Percentiles rank a stretch among this genome's conserved stretches.
These are phyloP conservation scores for Trichoderma simmonsii DNA, from an alignment of 2,329 filamentous ascomycete genomes.

Conservation along the genomic window DNA sequence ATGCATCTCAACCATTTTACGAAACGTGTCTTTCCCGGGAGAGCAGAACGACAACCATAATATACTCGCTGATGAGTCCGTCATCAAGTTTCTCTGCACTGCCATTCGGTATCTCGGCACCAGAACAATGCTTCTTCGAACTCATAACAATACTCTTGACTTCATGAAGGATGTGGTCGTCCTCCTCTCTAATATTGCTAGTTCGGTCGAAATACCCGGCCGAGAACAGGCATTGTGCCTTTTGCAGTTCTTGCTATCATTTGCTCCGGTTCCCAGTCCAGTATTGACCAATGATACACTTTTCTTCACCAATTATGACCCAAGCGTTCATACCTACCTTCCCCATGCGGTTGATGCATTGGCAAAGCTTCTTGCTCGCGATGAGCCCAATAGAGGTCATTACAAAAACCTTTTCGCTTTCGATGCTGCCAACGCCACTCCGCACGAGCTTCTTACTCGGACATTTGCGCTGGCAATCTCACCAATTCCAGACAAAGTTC, in stretches of 20 bases:
- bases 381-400: slow-evolving; percentile 85
- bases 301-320: slow-evolving; percentile 78
- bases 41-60: slow-evolving; percentile 62
- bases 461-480: slow-evolving; percentile 85
- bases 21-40: slow-evolving; percentile 84
- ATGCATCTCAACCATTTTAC: slow-evolving; percentile 86
- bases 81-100: slow-evolving; percentile 80
- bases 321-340: slow-evolving; percentile 78
- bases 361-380: slow-evolving; percentile 85
- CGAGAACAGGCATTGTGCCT: slow-evolving; percentile 85
- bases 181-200: slow-evolving; percentile 83
- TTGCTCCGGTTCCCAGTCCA: slow-evolving; percentile 76
- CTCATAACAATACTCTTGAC: slow-evolving; percentile 80
- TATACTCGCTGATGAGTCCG: slow-evolving; percentile 68
- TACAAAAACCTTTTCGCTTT: slow-evolving; percentile 79
- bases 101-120: slow-evolving; percentile 86
- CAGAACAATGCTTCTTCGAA: slow-evolving; percentile 79
- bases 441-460: slow-evolving; percentile 78
- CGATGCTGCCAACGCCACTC: slow-evolving; percentile 61
- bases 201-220: slow-evolving; percentile 74
- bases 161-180: slow-evolving; percentile 96
- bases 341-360: slow-evolving; percentile 86
- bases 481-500: slow-evolving; percentile 68
- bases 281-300: slow-evolving; percentile 54
- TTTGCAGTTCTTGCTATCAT: slow-evolving; percentile 84